These are phyloP conservation scores for Prunus mume DNA, from an alignment of 306 rosid genomes.

Conservation along the genomic window DNA sequence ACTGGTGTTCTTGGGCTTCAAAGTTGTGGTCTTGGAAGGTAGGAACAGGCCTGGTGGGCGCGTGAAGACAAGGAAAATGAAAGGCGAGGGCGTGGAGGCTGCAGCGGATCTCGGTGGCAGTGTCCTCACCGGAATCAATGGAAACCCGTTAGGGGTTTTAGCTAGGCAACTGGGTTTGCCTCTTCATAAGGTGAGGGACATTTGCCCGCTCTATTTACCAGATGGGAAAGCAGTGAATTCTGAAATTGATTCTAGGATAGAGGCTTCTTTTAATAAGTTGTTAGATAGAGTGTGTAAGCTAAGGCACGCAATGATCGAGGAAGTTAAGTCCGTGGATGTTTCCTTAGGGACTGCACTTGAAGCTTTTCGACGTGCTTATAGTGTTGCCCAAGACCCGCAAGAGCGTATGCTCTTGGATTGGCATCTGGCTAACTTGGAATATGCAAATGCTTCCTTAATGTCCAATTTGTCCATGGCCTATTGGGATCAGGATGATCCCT, in stretches of 20 bases:
- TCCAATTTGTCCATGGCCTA: conserved; percentile 86
- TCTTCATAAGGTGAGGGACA: conserved; percentile 86
- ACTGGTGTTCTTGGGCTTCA: conserved; percentile 75
- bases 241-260: conserved; percentile 65
- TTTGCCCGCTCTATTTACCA: conserved; percentile 82
- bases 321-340: conserved; percentile 73
- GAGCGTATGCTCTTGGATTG: conserved; percentile 86
- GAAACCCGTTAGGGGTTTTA: conserved; percentile 86
- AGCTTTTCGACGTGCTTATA: conserved; percentile 66
- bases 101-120: conserved; percentile 95
- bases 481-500: conserved; percentile 98
- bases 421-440: conserved; percentile 94
- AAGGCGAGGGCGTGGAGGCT: conserved; percentile 52
- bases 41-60: conserved; percentile 82
- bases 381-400: conserved; percentile 62
- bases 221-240: conserved; percentile 76
- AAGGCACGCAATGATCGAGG: conserved; percentile 80
- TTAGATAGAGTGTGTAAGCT: conserved; percentile 93
- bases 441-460: conserved; percentile 87
- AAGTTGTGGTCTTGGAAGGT: conserved; percentile 80
- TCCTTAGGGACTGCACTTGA: conserved; percentile 77
- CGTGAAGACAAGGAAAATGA: conserved; percentile 77
- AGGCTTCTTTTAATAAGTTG: conserved; percentile 70
- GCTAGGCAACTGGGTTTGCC: conserved; percentile 86
- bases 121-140: conserved; percentile 87